Conservation (phyloP, 192 early-diverging fungal genomes). For the Linnemannia elongata region DNA sequence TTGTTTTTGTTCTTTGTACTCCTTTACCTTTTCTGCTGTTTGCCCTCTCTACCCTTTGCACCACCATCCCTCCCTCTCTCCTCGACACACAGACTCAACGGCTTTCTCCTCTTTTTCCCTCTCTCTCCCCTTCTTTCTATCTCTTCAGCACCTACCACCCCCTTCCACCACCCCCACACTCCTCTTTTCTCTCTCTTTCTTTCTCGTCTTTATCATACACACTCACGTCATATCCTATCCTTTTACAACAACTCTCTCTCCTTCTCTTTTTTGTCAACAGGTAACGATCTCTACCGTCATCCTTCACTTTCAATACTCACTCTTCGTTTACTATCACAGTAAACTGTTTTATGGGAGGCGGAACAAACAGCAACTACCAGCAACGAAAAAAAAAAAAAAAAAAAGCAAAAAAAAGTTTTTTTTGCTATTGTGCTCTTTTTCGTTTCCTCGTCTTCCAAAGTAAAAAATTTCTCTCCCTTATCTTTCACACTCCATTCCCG, state of each 20-base stretch:
- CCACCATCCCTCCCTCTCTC: not conserved
- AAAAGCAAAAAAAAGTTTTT: not conserved
- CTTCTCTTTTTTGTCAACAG: not conserved
- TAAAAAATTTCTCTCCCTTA: not conserved
- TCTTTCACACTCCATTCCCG: not conserved
- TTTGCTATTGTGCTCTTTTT: not conserved
- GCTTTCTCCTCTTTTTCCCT: too few species aligned
- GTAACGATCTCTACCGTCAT: not conserved
- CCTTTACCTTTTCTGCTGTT: not conserved
- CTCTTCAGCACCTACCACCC: not conserved
- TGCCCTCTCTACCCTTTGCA: not conserved
- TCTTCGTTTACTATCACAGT: not conserved
- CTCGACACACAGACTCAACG: not conserved
- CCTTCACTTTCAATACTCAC: not conserved
- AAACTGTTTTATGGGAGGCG: not conserved
- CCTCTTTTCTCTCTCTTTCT: not conserved
- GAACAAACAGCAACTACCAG: not conserved
- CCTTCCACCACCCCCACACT: not conserved
- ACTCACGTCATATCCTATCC: not conserved
- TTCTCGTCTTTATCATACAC: not conserved
- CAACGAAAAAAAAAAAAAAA: too few species aligned
- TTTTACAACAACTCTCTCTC: too few species aligned
- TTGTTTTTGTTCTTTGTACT: not conserved
- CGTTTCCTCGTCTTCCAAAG: not conserved
- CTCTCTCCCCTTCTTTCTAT: not conserved